These are phyloP conservation scores for Limtongia smithiae DNA, from an alignment of 805 yeast species.

Conservation along the genomic window DNA sequence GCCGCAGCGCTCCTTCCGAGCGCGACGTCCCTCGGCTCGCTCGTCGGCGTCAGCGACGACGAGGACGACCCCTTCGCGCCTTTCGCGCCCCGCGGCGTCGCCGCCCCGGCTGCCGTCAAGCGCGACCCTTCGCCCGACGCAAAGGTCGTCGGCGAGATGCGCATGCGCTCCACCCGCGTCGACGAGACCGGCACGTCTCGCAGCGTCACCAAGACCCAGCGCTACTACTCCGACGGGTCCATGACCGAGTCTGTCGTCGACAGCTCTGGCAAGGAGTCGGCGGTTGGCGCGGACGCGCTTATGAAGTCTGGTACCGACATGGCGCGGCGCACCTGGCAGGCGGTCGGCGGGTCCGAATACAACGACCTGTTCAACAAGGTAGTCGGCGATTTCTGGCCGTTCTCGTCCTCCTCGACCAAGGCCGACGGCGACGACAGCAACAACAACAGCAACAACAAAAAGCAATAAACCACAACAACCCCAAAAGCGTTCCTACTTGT, in stretches of 20 bases:
- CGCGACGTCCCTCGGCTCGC: no score
- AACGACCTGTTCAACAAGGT: no score
- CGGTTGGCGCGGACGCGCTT: background rate
- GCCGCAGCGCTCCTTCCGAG: no score
- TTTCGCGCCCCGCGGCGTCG: background rate
- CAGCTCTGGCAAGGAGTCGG: background rate
- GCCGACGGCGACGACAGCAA: no score
- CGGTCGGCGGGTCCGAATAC: no score
- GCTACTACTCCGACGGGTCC: constrained; percentile 14
- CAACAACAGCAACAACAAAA: no score
- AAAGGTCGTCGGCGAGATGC: constrained; percentile 13
- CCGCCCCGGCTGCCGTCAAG: no score
- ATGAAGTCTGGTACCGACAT: background rate
- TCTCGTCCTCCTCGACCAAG: no score
- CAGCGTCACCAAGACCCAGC: constrained; percentile 9
- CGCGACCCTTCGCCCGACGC: constrained; percentile 19
- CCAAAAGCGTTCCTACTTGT: no score
- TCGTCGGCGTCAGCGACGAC: background rate
- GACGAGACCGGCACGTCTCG: constrained; percentile 10
- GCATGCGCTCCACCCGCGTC: background rate
- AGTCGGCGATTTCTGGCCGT: no score
- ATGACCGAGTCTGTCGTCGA: constrained; percentile 13
- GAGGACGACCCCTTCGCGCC: background rate
- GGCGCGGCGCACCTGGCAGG: no score
- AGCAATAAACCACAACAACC: no score